Base-by-base conservation (phyloP, 2,329 filamentous ascomycete genomes). In the Huntiella decipiens region DNA sequence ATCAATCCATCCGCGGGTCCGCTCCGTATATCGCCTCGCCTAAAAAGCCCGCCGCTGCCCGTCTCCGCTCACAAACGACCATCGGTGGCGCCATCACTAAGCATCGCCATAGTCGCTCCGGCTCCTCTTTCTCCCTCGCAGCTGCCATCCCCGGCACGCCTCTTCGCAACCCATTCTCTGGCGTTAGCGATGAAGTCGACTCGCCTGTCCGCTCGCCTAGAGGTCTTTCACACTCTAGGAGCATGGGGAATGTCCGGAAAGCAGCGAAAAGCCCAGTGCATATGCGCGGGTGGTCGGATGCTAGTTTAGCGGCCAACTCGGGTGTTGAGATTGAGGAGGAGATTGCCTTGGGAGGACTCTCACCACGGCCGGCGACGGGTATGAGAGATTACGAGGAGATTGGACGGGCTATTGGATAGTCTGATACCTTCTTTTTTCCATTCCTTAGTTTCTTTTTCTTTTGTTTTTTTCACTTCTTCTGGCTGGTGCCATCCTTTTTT, bases 1-100 rank as follows among this genome's bases (percentile, higher is more conserved):
- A 79, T 51, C 72, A 77, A 53, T 58, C 66, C 1, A 57, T 78
- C 2, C 73, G 74, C 4, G 74, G 75, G 32, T 74, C 72, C 48
- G 68, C 70, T 39, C 71, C 75, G 3, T 79, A 74, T 51, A 56
- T 79, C 28, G 58, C 67, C 5, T 60, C 63, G 8, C 61, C 68
- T 1, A 74, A 67, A 56, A 28, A 28, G 22, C 66, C 71, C 8
- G 67, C 71, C 7, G 67, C 70, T 11, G 62, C 66, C 3, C 71
- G 71, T 3, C 22, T 28, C 22, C 66, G 72, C 13, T 58, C 76
- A 3, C 11, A n/a, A 15, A 15, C 40, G 13, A 13, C 13, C 8
- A 77, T 53, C 53, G 56, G 11, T 12, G 40, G 35, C 28, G 19
- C n/a, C 32, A 40, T 44, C 1, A 46, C 47, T 7, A 32, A 15